Conservation (phyloP, 2,329 filamentous ascomycete species). For the Calonectria multiphialidica region DNA sequence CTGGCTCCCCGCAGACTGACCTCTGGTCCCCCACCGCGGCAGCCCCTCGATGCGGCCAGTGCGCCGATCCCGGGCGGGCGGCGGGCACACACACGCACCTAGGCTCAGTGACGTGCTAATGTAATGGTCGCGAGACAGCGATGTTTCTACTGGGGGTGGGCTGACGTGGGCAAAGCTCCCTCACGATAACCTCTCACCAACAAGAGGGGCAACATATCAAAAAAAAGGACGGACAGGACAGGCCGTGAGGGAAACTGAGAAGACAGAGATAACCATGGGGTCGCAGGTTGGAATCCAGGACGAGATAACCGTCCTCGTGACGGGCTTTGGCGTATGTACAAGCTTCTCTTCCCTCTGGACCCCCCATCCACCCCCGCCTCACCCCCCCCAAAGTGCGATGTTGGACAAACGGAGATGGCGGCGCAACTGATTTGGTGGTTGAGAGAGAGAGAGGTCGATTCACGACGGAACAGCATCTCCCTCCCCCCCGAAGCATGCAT, state of each 20-base stretch:
- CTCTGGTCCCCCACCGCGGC: not conserved
- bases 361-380: conserved; percentile 9
- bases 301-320: conserved; percentile 70
- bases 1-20: conserved; percentile 1
- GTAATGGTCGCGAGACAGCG: not conserved
- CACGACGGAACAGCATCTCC: not conserved
- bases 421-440: not conserved
- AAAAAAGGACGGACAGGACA: conserved; percentile 3
- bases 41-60: not conserved
- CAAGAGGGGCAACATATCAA: not conserved
- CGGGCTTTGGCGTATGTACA: conserved; percentile 69
- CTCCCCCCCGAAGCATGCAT: not conserved
- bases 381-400: not conserved
- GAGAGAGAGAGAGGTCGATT: not conserved
- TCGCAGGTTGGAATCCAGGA: conserved; percentile 53
- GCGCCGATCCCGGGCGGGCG: not conserved
- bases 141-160: not conserved
- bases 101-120: conserved; percentile 6
- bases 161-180: not conserved
- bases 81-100: not conserved
- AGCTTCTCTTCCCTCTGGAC: not conserved
- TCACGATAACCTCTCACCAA: conserved; percentile 1
- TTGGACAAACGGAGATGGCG: conserved; percentile 10
- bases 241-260: not conserved
- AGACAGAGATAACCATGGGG: conserved; percentile 44